phyloP scores from a whole-genome alignment of 805 yeast species.

The Candida endomychidarum region DNA sequence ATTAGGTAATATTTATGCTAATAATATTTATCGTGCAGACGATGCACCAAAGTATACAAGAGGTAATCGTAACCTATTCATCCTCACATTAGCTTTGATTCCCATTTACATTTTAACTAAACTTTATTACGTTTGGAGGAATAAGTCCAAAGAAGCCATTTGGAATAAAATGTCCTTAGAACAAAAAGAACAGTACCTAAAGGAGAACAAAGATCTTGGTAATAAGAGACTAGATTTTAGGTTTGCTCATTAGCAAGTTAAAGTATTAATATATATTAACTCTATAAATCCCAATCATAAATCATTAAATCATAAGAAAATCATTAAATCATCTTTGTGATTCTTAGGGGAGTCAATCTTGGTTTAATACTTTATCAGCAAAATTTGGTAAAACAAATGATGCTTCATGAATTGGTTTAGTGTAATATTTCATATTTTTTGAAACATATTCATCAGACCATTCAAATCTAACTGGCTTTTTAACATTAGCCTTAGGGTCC shows the following conservation, averaged over 20 bases:
- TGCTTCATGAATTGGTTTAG: constrained; percentile 78
- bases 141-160: constrained; percentile 15
- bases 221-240: constrained; percentile 26
- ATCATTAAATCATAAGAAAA: no score
- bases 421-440: constrained; percentile 77
- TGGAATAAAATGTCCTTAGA: constrained; percentile 23
- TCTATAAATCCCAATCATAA: constrained; percentile 12
- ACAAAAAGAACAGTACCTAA: constrained; percentile 20
- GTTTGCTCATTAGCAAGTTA: constrained; percentile 18
- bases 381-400: constrained; percentile 90
- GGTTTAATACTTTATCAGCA: constrained; percentile 57
- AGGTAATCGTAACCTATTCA: constrained; percentile 27
- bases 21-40: constrained; percentile 26
- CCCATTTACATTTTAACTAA: constrained; percentile 22
- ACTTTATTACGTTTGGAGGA: constrained; percentile 24
- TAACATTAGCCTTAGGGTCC: constrained; percentile 62
- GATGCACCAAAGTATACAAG: constrained; percentile 28
- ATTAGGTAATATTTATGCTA: constrained; percentile 23
- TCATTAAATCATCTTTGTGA: constrained; percentile 11
- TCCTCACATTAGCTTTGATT: constrained; percentile 20
- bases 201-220: constrained; percentile 21
- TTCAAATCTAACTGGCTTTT: constrained; percentile 62
- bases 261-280: neutral
- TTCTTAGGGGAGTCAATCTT: constrained; percentile 13
- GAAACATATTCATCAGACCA: constrained; percentile 61